Base-by-base conservation (phyloP, 371 early-diverging fungal species). In the Phascolomyces articulosus region DNA sequence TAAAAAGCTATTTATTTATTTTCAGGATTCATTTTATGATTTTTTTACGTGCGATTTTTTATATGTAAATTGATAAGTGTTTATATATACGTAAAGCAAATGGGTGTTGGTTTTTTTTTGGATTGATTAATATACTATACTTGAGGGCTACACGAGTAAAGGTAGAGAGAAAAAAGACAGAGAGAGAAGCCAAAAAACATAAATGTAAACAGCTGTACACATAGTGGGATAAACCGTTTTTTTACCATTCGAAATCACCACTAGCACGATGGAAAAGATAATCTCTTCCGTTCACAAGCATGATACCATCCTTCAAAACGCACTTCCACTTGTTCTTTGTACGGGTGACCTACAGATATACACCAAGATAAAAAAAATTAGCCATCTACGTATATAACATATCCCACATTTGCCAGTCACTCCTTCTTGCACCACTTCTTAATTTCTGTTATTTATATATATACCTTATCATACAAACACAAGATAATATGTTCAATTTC, bases 291-390 rank as follows among this genome's bases (percentile, higher is more conserved):
- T 97, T 95, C 55, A 96, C 90, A 64, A 93, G 75, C 83, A 95
- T 91, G 66, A 98, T 94, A 27, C 98, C 98, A 69, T 97, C 98
- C 75, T 93, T 92, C 51, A 98, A 83, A 10, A 91, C 89, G 72
- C 96, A 96, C 85, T 96, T 95, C 98, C 98, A 98, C 81, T 95
- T 95, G 86, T 96, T 98, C 80, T 96, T 97, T 65, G 94, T 94
- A 64, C 98, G 89, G 20, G 90, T 89, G 29, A 96, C 93, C 85
- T 83, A 49, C 20, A 47, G n/a, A 56, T 13, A 18, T 16, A 34
- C 29, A 48, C 9, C 38, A 38, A 38, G 13, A 38, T 9, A 9
- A 38, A 38, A 38, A 38, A 38, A 13, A 9, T 40, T 18, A 49
- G 41, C n/a, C 9, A 11, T n/a, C n/a, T 3, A 11, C 7, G n/a